A percentile compares a stretch with the other conserved stretches of the same genome.
Conservation (phyloP, 148 eudicot genomes). For the Vaccinium macrocarpon region DNA sequence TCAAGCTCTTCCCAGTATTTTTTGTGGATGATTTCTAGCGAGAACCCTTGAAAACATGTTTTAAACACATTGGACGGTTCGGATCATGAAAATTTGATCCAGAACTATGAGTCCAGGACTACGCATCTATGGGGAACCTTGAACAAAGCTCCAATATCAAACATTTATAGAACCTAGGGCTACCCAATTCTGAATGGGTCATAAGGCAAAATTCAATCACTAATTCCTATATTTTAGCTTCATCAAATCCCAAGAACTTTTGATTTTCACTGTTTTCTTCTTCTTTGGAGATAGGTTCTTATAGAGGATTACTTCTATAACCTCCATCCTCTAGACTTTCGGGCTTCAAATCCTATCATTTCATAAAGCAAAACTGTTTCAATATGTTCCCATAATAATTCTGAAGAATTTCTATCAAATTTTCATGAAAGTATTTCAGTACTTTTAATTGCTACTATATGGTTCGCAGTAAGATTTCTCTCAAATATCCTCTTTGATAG, state of each 20-base stretch:
- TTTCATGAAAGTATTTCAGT: neutral
- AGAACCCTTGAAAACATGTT: no score
- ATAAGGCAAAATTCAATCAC: neutral
- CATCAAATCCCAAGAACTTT: neutral
- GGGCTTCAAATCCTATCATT: neutral
- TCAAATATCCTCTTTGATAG: no score
- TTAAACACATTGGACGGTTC: no score
- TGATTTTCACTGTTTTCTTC: neutral
- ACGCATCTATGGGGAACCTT: neutral
- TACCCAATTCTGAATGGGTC: neutral
- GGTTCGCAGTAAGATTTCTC: neutral
- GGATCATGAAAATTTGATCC: no score
- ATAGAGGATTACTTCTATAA: neutral
- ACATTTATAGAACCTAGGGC: neutral
- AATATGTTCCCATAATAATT: neutral
- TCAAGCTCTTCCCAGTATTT: no score
- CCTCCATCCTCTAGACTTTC: neutral
- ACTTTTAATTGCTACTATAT: neutral
- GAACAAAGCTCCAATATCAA: neutral
- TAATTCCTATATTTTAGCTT: neutral
- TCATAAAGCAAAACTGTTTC: neutral
- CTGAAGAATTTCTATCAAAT: neutral
- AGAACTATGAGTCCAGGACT: no score
- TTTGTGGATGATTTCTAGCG: no score
- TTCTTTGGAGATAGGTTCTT: neutral